phyloP scores from a whole-genome alignment of 2,329 filamentous ascomycete species.

The Xylariaceae sp. region DNA sequence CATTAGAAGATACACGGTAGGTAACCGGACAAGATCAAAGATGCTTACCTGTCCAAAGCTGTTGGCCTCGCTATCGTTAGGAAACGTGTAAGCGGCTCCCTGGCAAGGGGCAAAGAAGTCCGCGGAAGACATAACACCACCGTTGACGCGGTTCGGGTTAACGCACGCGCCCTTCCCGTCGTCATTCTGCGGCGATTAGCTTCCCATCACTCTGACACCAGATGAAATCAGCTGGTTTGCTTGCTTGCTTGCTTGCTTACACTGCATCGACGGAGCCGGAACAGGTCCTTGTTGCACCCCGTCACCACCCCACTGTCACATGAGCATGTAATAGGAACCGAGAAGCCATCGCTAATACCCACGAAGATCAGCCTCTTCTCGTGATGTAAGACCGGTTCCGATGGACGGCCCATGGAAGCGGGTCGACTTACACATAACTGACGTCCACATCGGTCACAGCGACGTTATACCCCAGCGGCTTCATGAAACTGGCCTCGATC shows the following conservation, averaged over 20 bases:
- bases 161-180: slow-evolving; percentile 18
- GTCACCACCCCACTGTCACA: slow-evolving; percentile 18
- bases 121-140: slow-evolving; percentile 2
- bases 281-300: slow-evolving; percentile 30
- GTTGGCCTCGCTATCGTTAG: slow-evolving; percentile 24
- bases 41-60: slow-evolving; percentile 10
- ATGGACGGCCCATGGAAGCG: not conserved
- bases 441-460: slow-evolving; percentile 25
- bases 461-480: not conserved
- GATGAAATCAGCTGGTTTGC: too few species aligned
- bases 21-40: too few species aligned
- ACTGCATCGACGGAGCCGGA: slow-evolving; percentile 14
- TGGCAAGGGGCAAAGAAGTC: slow-evolving; percentile 28
- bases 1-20: too few species aligned
- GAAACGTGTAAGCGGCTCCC: slow-evolving; percentile 29
- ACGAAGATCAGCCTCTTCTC: not conserved
- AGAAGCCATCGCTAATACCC: slow-evolving; percentile 23
- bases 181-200: not conserved
- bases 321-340: slow-evolving; percentile 25
- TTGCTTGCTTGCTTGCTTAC: slow-evolving; percentile 12
- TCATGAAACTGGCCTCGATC: slow-evolving; percentile 11
- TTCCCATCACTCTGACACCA: not conserved
- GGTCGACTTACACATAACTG: slow-evolving; percentile 25
- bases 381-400: not conserved
- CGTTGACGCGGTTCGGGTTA: slow-evolving; percentile 23